Evolutionary conservation across 768 basidiomycete genomes (phyloP), one percentile per base, ranked within the genome.

Genomic region (Boletus speciosus): DNA sequence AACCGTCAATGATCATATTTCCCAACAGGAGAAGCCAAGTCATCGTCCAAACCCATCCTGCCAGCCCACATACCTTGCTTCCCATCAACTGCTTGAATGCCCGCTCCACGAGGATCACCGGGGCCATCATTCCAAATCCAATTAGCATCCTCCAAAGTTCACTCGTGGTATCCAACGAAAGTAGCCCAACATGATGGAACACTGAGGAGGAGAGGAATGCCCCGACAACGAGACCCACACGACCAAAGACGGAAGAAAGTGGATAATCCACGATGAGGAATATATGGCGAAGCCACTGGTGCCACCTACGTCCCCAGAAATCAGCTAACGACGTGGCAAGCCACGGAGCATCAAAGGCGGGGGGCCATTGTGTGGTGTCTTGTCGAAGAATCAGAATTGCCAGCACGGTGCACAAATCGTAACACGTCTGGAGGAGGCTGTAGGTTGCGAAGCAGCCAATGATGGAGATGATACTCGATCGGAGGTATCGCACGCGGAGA

Each of bases 191-290:
- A 51, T 80, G 71, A 55, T 89, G 87, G 7, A 84, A 60, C 4
- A 83, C 38, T 6, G 73, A 84, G 0, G 85, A 87, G 5, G 78
- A 64, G 14, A 80, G 56, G 62, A 86, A 87, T 3, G 76, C 74
- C 6, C 83, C 84, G 0, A 85, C 45, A 5, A 86, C 68, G 4
- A 71, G 69, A 3, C 80, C 83, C 1, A 61, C 51, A 6, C 78
- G 74, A 2, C 85, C 84, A 19, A 79, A 62, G 5, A 84, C 35
- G 31, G 66, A 58, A 8, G 63, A 63, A 12, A 69, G 44, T 3
- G 71, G 70, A 9, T 48, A 41, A 11, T 72, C 75, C 19, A 69
- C 49, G 12, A 61, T 32, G 41, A 72, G 45, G 60, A 74, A 75
- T 3, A 49, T 27, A 6, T 57, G 61, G 16, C 74, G 71, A 51